A percentile compares a stretch with the other conserved stretches of the same genome.
phyloP scores from a whole-genome alignment of 139 green algal genomes.

The Axilococcus clingmanii region DNA sequence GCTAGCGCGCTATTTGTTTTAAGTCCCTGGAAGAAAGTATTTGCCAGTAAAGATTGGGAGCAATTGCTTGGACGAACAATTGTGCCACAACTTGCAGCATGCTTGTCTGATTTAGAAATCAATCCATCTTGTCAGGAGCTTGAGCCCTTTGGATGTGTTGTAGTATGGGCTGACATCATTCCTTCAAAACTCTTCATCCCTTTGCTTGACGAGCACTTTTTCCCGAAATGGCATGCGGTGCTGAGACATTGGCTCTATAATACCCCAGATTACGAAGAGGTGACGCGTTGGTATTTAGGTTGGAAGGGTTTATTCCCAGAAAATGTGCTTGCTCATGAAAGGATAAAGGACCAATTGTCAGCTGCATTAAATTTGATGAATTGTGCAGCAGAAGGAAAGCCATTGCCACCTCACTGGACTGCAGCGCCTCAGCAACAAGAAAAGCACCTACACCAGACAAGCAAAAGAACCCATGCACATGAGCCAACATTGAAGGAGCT shows the following conservation, averaged over 20 bases:
- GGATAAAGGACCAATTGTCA: slow-evolving; percentile 63
- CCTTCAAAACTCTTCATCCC: slow-evolving; percentile 22
- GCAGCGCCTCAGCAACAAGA: not conserved
- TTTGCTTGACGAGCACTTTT: slow-evolving; percentile 62
- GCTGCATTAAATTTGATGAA: slow-evolving; percentile 87
- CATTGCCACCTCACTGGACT: slow-evolving; percentile 9
- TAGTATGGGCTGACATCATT: slow-evolving; percentile 67
- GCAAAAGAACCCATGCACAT: not conserved
- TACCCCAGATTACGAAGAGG: slow-evolving; percentile 73
- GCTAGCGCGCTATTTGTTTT: slow-evolving; percentile 64
- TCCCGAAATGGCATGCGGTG: slow-evolving; percentile 69
- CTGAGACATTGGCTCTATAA: slow-evolving; percentile 75
- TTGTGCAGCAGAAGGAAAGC: slow-evolving; percentile 37
- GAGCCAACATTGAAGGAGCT: slow-evolving; percentile 65
- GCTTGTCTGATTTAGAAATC: slow-evolving; percentile 58
- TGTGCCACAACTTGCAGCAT: slow-evolving; percentile 76
- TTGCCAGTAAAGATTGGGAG: slow-evolving; percentile 70
- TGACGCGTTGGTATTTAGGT: slow-evolving; percentile 72
- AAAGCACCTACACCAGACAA: not conserved
- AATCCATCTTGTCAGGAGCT: slow-evolving; percentile 73
- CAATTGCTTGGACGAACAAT: slow-evolving; percentile 61
- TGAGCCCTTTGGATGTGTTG: slow-evolving; percentile 68
- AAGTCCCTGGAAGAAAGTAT: slow-evolving; percentile 76
- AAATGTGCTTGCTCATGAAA: slow-evolving; percentile 60
- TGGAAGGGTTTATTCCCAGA: slow-evolving; percentile 72